These are phyloP conservation scores for Lachnellula arida DNA, from an alignment of 2,329 filamentous ascomycete genomes.

Conservation along the genomic window DNA sequence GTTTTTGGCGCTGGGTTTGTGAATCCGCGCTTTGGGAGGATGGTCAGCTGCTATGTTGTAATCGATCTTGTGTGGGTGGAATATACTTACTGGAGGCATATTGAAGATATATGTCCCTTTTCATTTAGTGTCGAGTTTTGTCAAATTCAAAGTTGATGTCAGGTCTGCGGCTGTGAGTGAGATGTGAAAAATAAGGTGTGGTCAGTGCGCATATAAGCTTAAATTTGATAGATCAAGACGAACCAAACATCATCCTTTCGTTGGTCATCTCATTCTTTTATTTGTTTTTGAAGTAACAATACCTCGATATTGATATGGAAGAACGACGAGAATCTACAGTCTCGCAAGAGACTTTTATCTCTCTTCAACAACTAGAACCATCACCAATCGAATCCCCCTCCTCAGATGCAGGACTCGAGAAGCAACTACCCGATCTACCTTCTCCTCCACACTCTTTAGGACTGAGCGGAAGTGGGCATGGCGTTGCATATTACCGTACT, in stretches of 20 bases:
- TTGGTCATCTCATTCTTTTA: background rate
- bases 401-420: slow-evolving; percentile 43
- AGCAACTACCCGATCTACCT: slow-evolving; percentile 34
- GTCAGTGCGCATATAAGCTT: slow-evolving; percentile 20
- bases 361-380: slow-evolving; percentile 75
- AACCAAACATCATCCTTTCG: slow-evolving; percentile 16
- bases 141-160: background rate
- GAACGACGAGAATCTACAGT: slow-evolving; percentile 37
- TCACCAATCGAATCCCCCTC: slow-evolving; percentile 62
- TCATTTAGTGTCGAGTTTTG: background rate
- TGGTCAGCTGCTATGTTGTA: background rate
- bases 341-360: slow-evolving; percentile 53
- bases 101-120: background rate
- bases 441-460: slow-evolving; percentile 45
- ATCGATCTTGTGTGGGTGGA: background rate
- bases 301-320: slow-evolving; percentile 22
- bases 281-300: background rate
- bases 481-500: slow-evolving; percentile 70
- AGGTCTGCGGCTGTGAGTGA: background rate
- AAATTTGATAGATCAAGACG: slow-evolving; percentile 2
- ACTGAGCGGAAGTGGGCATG: slow-evolving; percentile 58
- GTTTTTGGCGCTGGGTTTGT: slow-evolving; percentile 47
- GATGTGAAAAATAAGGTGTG: slow-evolving; percentile 21
- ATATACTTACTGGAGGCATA: slow-evolving; percentile 51
- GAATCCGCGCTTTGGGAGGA: slow-evolving; percentile 37